These are phyloP conservation scores for Metschnikowia bowlesiae DNA, from an alignment of 805 yeast species.

Conservation along the genomic window DNA sequence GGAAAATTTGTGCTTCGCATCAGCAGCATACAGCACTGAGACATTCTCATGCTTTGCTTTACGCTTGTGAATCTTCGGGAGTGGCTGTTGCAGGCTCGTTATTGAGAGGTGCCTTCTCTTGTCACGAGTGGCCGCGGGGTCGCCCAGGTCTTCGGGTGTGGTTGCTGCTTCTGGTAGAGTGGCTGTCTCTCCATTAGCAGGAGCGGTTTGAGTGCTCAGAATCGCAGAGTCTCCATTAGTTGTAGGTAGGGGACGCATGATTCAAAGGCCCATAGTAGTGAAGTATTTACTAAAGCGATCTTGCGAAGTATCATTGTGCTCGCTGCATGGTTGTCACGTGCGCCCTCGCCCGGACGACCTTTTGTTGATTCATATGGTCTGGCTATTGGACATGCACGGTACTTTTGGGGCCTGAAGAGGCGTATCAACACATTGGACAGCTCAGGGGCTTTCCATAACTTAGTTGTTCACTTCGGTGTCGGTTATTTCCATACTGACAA, in stretches of 20 bases:
- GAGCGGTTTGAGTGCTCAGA: not conserved
- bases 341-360: not conserved
- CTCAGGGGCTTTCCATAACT: not conserved
- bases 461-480: not conserved
- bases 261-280: not conserved
- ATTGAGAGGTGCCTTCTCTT: conserved; percentile 40
- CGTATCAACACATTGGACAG: no score
- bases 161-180: not conserved
- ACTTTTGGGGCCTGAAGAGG: no score
- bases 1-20: conserved; percentile 1
- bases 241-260: not conserved
- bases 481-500: not conserved
- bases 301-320: conserved; percentile 2
- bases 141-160: not conserved
- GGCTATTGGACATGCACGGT: no score
- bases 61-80: conserved; percentile 25
- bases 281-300: not conserved
- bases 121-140: not conserved
- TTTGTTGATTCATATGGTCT: not conserved
- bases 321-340: conserved; percentile 4
- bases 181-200: not conserved
- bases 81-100: conserved; percentile 20
- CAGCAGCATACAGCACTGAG: not conserved
- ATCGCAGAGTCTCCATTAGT: not conserved
- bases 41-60: conserved; percentile 27